phyloP scores from a whole-genome alignment of 352 stramenopile genomes.

The Plasmopara viticola region DNA sequence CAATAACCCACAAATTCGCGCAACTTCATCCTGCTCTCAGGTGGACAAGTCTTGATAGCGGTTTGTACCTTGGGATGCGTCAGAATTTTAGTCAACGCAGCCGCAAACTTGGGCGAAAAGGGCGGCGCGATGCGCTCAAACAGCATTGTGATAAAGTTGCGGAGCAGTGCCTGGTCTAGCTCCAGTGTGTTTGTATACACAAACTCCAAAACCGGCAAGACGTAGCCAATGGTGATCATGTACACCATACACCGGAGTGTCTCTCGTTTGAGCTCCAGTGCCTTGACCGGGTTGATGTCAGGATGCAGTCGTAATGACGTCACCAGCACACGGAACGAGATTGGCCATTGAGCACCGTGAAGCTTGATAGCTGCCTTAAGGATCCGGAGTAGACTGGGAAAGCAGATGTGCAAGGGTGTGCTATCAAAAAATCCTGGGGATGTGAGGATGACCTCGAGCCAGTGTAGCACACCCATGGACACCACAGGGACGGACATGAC shows the following conservation, averaged over 20 bases:
- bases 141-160: constrained; percentile 81
- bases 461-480: constrained; percentile 83
- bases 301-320: constrained; percentile 65
- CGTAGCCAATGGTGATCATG: constrained; percentile 84
- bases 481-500: constrained; percentile 77
- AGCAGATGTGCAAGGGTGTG: constrained; percentile 80
- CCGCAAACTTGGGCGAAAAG: constrained; percentile 73
- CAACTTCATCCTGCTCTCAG: constrained; percentile 73
- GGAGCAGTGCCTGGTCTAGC: constrained; percentile 75
- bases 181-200: constrained; percentile 73
- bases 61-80: constrained; percentile 82
- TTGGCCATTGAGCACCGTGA: constrained; percentile 76
- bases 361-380: constrained; percentile 73
- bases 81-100: constrained; percentile 63
- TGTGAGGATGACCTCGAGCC: constrained; percentile 70
- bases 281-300: constrained; percentile 82
- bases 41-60: constrained; percentile 71
- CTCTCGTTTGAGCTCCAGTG: constrained; percentile 77
- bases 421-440: constrained; percentile 76
- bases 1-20: constrained; percentile 59
- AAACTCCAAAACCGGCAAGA: constrained; percentile 80
- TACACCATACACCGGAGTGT: constrained; percentile 82
- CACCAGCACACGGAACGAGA: constrained; percentile 74
- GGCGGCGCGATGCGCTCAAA: constrained; percentile 65
- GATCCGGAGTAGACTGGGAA: constrained; percentile 71